Evolutionary conservation across 495 filamentous ascomycete species (phyloP).

Genomic region (Aspergillus biplanus): DNA sequence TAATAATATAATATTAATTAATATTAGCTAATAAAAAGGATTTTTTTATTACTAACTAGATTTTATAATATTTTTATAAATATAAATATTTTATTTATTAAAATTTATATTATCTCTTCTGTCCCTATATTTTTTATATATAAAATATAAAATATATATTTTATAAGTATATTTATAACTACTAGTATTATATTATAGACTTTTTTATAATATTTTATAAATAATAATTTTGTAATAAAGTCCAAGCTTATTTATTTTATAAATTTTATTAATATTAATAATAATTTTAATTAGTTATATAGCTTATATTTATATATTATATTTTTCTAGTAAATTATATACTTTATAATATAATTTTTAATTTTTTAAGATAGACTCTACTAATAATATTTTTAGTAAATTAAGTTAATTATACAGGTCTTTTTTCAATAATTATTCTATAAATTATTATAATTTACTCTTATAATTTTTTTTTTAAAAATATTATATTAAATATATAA

Average conservation of each 20-base stretch:
- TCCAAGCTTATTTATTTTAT: conserved; percentile 1
- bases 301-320: no score
- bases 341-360: neutral
- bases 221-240: neutral
- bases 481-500: no score
- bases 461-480: no score
- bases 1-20: neutral
- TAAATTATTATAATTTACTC: no score
- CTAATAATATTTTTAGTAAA: no score
- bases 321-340: neutral
- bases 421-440: no score
- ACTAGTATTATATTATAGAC: neutral
- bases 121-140: neutral
- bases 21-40: neutral
- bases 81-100: neutral
- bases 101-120: neutral
- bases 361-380: neutral
- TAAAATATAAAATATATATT: neutral
- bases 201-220: neutral
- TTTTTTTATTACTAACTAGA: neutral
- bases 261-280: neutral
- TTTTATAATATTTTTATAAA: neutral
- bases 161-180: neutral
- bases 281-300: neutral
- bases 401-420: no score